Evolutionary conservation across 305 asterid species (phyloP).

Genomic region (Stenogyne calaminthoides): DNA sequence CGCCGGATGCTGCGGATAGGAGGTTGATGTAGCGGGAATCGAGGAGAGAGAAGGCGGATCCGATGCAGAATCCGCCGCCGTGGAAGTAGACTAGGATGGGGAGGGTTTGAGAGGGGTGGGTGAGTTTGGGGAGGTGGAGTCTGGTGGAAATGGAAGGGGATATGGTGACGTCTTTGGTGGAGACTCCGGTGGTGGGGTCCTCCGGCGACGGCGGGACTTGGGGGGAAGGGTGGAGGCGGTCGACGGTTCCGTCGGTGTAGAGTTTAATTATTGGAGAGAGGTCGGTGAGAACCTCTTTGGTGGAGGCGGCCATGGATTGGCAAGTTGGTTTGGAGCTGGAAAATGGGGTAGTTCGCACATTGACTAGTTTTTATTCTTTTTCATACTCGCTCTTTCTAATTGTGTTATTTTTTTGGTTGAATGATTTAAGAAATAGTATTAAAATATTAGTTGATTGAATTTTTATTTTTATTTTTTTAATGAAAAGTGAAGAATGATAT

Average conservation of each 20-base stretch:
- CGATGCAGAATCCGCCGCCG: slow-evolving; percentile 53
- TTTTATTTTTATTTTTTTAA: too few species aligned
- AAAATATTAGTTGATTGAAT: too few species aligned
- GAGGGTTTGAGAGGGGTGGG: slow-evolving; percentile 28
- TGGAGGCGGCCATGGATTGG: slow-evolving; percentile 31
- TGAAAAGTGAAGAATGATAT: too few species aligned
- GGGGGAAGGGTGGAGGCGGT: slow-evolving; percentile 36
- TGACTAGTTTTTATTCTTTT: too few species aligned
- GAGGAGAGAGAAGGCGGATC: slow-evolving; percentile 44
- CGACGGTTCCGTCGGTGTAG: slow-evolving; percentile 48
- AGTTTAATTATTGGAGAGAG: slow-evolving; percentile 43
- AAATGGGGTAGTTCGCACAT: too few species aligned
- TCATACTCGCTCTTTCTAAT: too few species aligned
- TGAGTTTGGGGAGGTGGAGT: slow-evolving; percentile 50
- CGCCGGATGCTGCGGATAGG: slow-evolving; percentile 35
- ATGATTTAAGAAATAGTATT: too few species aligned
- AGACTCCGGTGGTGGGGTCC: slow-evolving; percentile 40
- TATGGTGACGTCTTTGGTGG: slow-evolving; percentile 48
- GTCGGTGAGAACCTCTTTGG: slow-evolving; percentile 38
- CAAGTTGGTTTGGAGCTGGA: neutral
- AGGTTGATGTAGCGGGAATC: slow-evolving; percentile 32
- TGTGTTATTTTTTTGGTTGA: too few species aligned
- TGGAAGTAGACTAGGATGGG: slow-evolving; percentile 48
- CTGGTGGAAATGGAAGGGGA: slow-evolving; percentile 39
- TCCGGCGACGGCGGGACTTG: slow-evolving; percentile 34